Conservation (phyloP, 176 grass and related monocot species). For the Eremochloa ophiuroides region DNA sequence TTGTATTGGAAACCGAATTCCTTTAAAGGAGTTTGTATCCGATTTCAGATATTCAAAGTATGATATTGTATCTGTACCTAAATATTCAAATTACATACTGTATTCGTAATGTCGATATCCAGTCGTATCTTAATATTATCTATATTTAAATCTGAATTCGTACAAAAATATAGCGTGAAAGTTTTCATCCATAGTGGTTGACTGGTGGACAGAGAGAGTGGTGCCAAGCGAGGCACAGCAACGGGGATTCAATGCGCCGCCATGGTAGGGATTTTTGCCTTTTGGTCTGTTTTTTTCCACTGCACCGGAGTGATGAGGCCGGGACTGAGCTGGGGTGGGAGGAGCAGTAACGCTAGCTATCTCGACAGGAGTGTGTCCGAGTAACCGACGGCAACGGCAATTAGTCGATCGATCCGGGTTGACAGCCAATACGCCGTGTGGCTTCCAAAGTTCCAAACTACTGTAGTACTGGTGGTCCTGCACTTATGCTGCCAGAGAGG, state of each 20-base stretch:
- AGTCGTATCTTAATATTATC: too few relatives aligned
- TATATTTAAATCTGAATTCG: too few relatives aligned
- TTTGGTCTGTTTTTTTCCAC: neutral
- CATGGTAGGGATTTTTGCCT: neutral
- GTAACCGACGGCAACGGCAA: slow-evolving; percentile 8
- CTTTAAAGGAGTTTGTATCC: too few relatives aligned
- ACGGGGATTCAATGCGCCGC: slow-evolving; percentile 44
- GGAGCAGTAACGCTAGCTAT: neutral
- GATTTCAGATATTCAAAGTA: too few relatives aligned
- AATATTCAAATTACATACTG: too few relatives aligned
- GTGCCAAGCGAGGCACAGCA: neutral
- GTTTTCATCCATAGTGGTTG: too few relatives aligned
- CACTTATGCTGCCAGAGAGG: neutral
- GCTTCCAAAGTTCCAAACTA: too few relatives aligned
- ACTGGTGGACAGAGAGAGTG: neutral
- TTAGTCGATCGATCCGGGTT: neutral
- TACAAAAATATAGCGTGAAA: too few relatives aligned
- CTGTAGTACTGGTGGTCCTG: neutral
- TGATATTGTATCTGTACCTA: too few relatives aligned
- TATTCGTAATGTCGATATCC: too few relatives aligned
- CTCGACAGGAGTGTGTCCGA: neutral
- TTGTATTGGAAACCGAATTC: too few relatives aligned
- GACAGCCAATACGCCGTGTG: neutral
- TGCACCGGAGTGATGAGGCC: neutral
- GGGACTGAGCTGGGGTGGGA: too few relatives aligned